A percentile compares a stretch with the other conserved stretches of the same genome.
phyloP scores from a whole-genome alignment of 345 rosid genomes.

The Rhizophora apiculata region DNA sequence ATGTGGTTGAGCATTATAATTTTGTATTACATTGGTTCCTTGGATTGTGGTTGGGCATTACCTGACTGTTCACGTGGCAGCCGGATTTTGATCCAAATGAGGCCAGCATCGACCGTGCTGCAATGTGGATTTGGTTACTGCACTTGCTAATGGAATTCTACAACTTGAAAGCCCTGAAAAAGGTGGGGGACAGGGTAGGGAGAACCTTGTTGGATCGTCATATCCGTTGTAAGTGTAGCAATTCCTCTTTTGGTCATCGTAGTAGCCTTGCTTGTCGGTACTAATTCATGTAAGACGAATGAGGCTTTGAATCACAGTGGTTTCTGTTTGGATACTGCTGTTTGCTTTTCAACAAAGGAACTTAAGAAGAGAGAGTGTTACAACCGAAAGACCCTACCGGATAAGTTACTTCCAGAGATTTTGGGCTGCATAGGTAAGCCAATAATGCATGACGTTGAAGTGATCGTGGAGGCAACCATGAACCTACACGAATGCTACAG shows the following conservation, averaged over 20 bases:
- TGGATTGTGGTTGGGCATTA: too few relatives aligned
- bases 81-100: too few relatives aligned
- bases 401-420: conserved; percentile 51
- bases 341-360: conserved; percentile 36
- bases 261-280: conserved; percentile 22
- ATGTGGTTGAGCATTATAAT: too few relatives aligned
- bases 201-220: too few relatives aligned
- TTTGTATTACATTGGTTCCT: too few relatives aligned
- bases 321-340: conserved; percentile 37
- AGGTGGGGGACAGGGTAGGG: too few relatives aligned
- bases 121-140: too few relatives aligned
- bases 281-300: conserved; percentile 3
- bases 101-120: too few relatives aligned
- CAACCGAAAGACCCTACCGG: conserved; percentile 35
- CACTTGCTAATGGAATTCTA: too few relatives aligned
- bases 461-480: conserved; percentile 47
- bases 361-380: conserved; percentile 14
- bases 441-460: conserved; percentile 36
- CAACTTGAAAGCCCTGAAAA: too few relatives aligned
- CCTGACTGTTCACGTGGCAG: too few relatives aligned
- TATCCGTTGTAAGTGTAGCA: conserved; percentile 13
- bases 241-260: conserved; percentile 21
- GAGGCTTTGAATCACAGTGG: conserved; percentile 27
- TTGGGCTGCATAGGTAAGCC: conserved; percentile 52
- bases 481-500: conserved; percentile 36